A percentile compares a stretch with the other conserved stretches of the same genome.
phyloP scores from a whole-genome alignment of 164 flowering plant genomes.

The Protea cynaroides region DNA sequence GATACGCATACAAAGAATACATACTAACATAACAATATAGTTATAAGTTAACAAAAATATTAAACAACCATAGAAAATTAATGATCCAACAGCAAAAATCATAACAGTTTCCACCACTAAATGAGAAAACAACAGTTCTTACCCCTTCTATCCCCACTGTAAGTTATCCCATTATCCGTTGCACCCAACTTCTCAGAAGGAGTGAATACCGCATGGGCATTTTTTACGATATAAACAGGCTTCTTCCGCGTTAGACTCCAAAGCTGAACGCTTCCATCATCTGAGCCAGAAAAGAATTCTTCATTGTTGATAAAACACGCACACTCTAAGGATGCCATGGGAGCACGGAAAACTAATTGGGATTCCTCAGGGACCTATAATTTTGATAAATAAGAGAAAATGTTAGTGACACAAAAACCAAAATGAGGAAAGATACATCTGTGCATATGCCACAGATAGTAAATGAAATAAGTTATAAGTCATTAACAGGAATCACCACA shows the following conservation, averaged over 20 bases:
- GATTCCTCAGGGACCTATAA: slow-evolving; percentile 88
- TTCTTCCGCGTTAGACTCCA: slow-evolving; percentile 70
- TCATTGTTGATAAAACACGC: slow-evolving; percentile 72
- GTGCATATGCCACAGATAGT: background rate
- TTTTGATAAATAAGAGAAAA: background rate
- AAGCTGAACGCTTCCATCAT: slow-evolving; percentile 89
- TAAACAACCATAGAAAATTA: background rate
- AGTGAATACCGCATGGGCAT: slow-evolving; percentile 61
- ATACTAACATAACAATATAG: background rate
- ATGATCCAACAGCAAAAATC: background rate
- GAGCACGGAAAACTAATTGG: slow-evolving; percentile 72
- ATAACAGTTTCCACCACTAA: background rate
- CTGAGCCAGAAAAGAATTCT: slow-evolving; percentile 88
- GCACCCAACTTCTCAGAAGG: slow-evolving; percentile 11
- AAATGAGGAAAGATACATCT: background rate
- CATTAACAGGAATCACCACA: no score
- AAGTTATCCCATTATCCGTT: slow-evolving; percentile 18
- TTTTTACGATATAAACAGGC: slow-evolving; percentile 70
- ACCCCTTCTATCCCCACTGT: slow-evolving; percentile 51
- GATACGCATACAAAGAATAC: background rate
- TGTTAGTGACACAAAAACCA: background rate
- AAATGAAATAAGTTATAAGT: no score
- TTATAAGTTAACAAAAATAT: background rate
- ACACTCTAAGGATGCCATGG: slow-evolving; percentile 73
- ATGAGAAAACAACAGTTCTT: background rate